phyloP scores from a whole-genome alignment of 2,329 filamentous ascomycete genomes.

The Ascomycota sp. region DNA sequence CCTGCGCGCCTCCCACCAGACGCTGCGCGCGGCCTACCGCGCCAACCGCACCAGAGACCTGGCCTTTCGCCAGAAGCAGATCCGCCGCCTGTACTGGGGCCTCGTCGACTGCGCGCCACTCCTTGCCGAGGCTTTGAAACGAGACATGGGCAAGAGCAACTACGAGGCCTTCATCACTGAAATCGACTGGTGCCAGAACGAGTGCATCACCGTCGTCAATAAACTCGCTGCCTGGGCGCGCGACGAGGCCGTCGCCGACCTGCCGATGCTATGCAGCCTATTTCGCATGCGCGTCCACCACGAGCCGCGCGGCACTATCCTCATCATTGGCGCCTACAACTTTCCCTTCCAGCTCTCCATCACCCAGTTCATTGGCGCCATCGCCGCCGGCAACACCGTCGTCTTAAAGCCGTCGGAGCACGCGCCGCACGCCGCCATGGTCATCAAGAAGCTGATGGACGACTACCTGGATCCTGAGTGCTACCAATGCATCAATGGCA shows the following conservation, averaged over 20 bases:
- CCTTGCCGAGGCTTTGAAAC: constrained; percentile 50
- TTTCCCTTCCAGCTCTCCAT: constrained; percentile 69
- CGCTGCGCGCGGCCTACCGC: constrained; percentile 45
- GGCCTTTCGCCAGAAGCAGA: constrained; percentile 61
- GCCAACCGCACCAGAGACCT: constrained; percentile 64
- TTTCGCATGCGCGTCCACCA: constrained; percentile 60
- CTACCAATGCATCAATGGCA: constrained; percentile 63
- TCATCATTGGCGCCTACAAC: constrained; percentile 88
- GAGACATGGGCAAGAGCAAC: constrained; percentile 55
- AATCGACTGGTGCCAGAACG: constrained; percentile 55
- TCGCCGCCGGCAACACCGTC: constrained; percentile 75
- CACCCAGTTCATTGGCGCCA: constrained; percentile 65
- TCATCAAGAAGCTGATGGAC: constrained; percentile 58
- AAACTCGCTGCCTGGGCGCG: constrained; percentile 64
- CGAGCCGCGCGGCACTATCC: constrained; percentile 62
- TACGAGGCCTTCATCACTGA: constrained; percentile 58
- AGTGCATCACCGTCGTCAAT: constrained; percentile 56
- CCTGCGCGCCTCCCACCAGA: constrained; percentile 38
- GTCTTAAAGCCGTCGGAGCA: constrained; percentile 80
- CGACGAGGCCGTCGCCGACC: constrained; percentile 53
- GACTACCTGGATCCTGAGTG: constrained; percentile 53
- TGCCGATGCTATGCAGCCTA: constrained; percentile 42
- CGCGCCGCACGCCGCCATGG: constrained; percentile 51
- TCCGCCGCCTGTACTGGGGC: constrained; percentile 89
- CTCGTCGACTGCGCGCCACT: constrained; percentile 55